Base-by-base conservation (phyloP, 2,329 filamentous ascomycete species). In the Raffaelea arxii region DNA sequence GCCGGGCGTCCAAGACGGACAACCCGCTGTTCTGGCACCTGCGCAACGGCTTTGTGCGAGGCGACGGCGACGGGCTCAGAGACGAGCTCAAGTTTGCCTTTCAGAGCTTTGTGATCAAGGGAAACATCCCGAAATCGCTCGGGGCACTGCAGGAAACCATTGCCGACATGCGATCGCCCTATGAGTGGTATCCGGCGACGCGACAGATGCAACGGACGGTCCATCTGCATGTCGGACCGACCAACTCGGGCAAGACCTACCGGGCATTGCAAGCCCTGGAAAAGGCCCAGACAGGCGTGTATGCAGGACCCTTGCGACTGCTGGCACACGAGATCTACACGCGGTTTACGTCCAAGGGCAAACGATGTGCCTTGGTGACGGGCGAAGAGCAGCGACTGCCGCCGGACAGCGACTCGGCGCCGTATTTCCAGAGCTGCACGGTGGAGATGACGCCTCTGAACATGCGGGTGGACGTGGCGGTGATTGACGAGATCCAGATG, bases 401-500 rank as follows among this genome's bases (percentile, higher is more conserved):
- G 0, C 69, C 80, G 41, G 67, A 74, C 47, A 46, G 47, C 47
- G 36, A 35, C 10, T 65, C 68, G 1, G 69, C 80, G 44, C 65
- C 65, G 4, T 73, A 72, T 50, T 82, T 94, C 58, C 76, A 75
- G 48, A 91, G 88, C 59, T 96, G 92, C 59, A 98, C 92, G 0
- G 92, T 98, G 3, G 92, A 98, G 63, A 98, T 98, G 77, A 65
- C 74, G 7, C 75, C 75, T 2, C 59, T 72, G n/a, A 74, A 67
- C 55, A 54, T 65, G 4, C 61, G 62, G 2, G 79, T 86, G 25
- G 91, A 97, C 37, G 90, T 98, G 30, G 91, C 88, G 2, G 91
- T 98, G 54, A 91, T 98, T 52, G 92, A 98, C 59, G 92, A 98
- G 67, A 97, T 98, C 48, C 92, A 98, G 65, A 97, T 98, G 92